Evolutionary conservation across 495 filamentous ascomycete species (phyloP).

Genomic region (Penicillium coffeae): DNA sequence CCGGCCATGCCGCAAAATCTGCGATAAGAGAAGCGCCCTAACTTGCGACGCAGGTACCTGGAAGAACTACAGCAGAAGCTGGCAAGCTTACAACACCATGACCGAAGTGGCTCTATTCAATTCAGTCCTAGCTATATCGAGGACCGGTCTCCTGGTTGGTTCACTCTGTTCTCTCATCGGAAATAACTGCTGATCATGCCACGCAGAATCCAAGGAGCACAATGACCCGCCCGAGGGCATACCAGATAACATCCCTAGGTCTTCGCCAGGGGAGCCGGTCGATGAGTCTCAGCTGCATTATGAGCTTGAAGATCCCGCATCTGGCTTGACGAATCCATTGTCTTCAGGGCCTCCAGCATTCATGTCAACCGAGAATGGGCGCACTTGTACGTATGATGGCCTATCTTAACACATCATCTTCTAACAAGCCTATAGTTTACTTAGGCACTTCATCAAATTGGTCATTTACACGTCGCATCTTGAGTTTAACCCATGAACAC

Average conservation of each 20-base stretch:
- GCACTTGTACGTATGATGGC: conserved; percentile 22
- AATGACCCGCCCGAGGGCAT: conserved; percentile 6
- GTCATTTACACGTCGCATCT: conserved; percentile 40
- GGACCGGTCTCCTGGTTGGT: conserved; percentile 11
- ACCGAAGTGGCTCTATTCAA: conserved; percentile 12
- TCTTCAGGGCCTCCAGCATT: conserved; percentile 35
- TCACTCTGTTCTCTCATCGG: background rate
- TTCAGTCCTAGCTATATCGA: conserved; percentile 15
- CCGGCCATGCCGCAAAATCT: background rate
- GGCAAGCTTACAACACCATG: conserved; percentile 21
- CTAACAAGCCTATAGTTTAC: conserved; percentile 27
- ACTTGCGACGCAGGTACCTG: conserved; percentile 27
- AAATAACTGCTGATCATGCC: conserved; percentile 3
- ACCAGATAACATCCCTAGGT: conserved; percentile 1
- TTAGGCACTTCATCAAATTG: conserved; percentile 46
- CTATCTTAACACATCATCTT: background rate
- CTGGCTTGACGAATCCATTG: conserved; percentile 34
- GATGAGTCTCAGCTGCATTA: conserved; percentile 7
- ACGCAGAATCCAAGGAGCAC: conserved; percentile 16
- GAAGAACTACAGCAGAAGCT: conserved; percentile 35
- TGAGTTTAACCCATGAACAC: conserved; percentile 37
- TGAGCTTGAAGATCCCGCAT: conserved; percentile 20
- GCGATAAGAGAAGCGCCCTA: background rate
- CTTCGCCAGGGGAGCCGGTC: conserved; percentile 2
- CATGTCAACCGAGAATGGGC: conserved; percentile 28